These are phyloP conservation scores for Diaporthe capsici DNA, from an alignment of 2,329 filamentous ascomycete species.

Conservation along the genomic window DNA sequence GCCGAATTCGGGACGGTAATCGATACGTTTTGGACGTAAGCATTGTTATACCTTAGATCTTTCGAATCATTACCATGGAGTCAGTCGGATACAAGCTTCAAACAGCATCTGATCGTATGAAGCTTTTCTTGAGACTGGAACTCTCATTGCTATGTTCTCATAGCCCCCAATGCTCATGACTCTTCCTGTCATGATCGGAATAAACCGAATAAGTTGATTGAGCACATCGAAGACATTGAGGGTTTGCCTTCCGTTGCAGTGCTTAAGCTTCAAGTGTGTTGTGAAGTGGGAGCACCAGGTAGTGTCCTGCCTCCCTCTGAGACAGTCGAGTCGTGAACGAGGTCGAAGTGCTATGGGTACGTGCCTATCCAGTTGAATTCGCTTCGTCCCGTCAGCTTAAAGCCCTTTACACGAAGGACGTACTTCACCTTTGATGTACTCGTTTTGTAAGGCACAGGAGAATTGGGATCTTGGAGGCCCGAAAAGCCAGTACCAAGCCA, in stretches of 20 bases:
- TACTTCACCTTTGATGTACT: not conserved
- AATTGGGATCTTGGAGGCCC: not conserved
- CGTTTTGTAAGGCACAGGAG: not conserved
- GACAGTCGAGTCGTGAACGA: not conserved
- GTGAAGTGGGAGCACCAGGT: not conserved
- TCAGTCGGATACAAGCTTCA: not conserved
- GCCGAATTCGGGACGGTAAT: too few species aligned
- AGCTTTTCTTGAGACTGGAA: not conserved
- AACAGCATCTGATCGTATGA: not conserved
- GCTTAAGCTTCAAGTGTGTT: not conserved
- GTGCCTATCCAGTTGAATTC: not conserved
- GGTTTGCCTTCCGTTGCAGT: not conserved
- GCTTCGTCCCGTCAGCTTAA: not conserved
- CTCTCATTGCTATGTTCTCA: too few species aligned
- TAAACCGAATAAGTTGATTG: not conserved
- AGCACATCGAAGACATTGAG: not conserved
- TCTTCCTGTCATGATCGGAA: not conserved
- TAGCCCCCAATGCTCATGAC: not conserved
- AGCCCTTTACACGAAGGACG: not conserved
- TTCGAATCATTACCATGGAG: too few species aligned
- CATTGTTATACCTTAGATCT: too few species aligned
- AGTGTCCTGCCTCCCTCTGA: not conserved
- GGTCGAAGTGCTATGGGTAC: too few species aligned
- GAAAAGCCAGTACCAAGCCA: not conserved
- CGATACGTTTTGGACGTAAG: too few species aligned